Conservation (phyloP, 23 red algal genomes). For the Gracilaria gracilis region DNA sequence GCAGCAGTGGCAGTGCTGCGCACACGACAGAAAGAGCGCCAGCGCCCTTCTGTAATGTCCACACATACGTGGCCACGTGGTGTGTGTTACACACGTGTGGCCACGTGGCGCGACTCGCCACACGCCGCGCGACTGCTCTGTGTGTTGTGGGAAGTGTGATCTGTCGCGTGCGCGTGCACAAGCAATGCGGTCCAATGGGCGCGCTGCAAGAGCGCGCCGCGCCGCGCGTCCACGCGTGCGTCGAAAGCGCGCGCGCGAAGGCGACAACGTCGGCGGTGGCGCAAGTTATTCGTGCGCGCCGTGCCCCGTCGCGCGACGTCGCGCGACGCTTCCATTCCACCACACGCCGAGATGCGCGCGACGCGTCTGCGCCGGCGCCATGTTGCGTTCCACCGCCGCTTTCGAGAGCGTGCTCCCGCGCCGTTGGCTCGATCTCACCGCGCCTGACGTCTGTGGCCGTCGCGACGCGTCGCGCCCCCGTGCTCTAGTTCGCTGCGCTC, state of each 20-base stretch:
- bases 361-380: neutral
- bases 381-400: neutral
- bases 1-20: no score
- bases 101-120: neutral
- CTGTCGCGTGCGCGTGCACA: neutral
- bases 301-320: conserved; percentile 9
- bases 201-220: neutral
- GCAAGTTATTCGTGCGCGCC: neutral
- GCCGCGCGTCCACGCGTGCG: neutral
- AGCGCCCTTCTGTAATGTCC: no score
- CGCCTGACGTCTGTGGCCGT: no score
- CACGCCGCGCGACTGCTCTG: neutral
- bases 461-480: no score
- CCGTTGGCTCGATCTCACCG: neutral
- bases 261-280: neutral
- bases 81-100: neutral
- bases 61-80: neutral
- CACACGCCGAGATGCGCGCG: no score
- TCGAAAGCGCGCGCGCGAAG: neutral
- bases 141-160: no score
- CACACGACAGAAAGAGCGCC: no score
- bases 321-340: neutral
- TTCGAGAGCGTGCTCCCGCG: neutral
- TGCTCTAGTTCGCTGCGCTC: no score
- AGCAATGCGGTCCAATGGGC: neutral